Evolutionary conservation across 805 yeast species (phyloP), one percentile per base, ranked within the genome.

Genomic region (Teunomyces panamensis): DNA sequence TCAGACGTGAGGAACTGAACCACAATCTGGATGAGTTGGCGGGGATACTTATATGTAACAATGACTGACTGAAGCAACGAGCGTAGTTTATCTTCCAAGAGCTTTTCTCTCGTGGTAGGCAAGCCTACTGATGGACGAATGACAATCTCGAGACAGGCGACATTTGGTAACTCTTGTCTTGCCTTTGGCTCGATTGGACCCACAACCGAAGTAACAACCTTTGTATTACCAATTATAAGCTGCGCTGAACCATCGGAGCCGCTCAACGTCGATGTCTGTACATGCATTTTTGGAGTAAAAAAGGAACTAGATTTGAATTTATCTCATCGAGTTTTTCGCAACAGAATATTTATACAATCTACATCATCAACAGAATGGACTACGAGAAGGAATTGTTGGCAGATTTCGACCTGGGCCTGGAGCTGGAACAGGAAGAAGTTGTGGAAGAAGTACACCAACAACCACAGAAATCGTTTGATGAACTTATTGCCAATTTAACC

Each of bases 151-250:
- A 94, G 63, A 13, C 88, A 83, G 11, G 92, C 85, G 39, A 76
- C 72, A 11, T 87, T 84, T 9, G 97, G 96, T 30, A 84, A 65
- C 62, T 92, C 98, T 60, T 90, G 96, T 56, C 92, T 79, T 10
- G 81, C 67, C 62, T 84, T 85, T 9, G 89, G 84, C 58, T 92
- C 97, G 28, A 92, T 78, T 0, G 99, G 99, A 0, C 99, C 99
- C 1, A 91, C 79, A 0, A 92, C 91, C 0, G 96, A 83, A 37
- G 85, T 81, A 2, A 91, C 67, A 2, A 87, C 83, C 48, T 78
- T 78, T 1, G 86, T 80, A 13, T 64, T 63, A 1, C 78, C 80
- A n/a, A 68, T 62, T 11, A 67, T 61, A 48, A 83, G 71, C 20
- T 77, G 77, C 1, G 92, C 83, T 0, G 96, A 87, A 1, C 97